These are phyloP conservation scores for Davidsoniella neocaledoniae DNA, from an alignment of 2,329 filamentous ascomycete species.

Conservation along the genomic window DNA sequence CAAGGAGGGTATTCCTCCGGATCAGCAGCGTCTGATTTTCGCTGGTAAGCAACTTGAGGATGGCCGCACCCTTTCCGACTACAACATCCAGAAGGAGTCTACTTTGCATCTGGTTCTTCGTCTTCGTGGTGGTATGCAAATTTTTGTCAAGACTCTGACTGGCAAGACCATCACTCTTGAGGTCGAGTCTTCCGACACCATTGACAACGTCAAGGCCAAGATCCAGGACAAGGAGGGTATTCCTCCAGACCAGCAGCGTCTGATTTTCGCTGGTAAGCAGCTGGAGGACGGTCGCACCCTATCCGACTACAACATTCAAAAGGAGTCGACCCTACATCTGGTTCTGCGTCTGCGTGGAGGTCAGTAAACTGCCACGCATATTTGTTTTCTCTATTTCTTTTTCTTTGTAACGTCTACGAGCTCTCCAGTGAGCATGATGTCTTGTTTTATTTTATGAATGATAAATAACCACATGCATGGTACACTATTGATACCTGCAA, in stretches of 20 bases:
- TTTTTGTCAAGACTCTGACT: conserved; percentile 73
- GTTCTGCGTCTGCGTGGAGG: conserved; percentile 70
- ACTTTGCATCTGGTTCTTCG: conserved; percentile 76
- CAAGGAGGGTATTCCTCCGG: conserved; percentile 91
- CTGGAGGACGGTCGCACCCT: conserved; percentile 82
- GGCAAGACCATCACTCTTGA: conserved; percentile 92
- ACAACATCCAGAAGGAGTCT: conserved; percentile 91
- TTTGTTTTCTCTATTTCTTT: not conserved
- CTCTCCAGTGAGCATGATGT: conserved; percentile 3
- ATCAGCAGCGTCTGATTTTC: conserved; percentile 92
- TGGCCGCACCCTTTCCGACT: conserved; percentile 66
- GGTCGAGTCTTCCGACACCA: conserved; percentile 77
- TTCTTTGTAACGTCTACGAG: conserved; percentile 2
- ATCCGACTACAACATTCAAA: conserved; percentile 93
- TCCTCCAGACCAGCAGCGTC: conserved; percentile 81
- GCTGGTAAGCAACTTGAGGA: conserved; percentile 95
- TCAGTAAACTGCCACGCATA: conserved; percentile 3
- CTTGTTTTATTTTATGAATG: conserved; percentile 9
- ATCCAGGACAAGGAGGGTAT: conserved; percentile 91
- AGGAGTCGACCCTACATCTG: conserved; percentile 67
- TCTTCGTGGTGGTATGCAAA: conserved; percentile 80
- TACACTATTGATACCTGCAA: too few relatives aligned
- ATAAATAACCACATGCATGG: conserved; percentile 7
- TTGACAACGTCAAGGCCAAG: conserved; percentile 89
- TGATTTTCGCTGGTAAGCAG: conserved; percentile 90